Evolutionary conservation across 1,284 basidiomycete species (phyloP).

Genomic region (Cystobasidium pallidum): DNA sequence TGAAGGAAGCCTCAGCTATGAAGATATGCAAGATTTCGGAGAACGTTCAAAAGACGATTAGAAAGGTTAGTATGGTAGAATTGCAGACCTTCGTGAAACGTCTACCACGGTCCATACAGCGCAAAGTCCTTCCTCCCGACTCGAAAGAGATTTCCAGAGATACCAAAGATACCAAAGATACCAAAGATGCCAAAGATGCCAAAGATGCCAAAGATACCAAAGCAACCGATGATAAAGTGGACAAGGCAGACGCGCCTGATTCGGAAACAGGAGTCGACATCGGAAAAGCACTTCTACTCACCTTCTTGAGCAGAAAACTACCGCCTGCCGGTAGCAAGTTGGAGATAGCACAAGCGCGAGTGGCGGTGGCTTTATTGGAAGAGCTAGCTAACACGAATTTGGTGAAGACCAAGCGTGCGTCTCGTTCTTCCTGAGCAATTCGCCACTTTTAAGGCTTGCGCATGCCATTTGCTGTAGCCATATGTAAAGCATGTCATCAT

Average conservation of each 20-base stretch:
- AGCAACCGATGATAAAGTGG: not conserved
- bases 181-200: not conserved
- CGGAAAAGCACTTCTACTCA: constrained; percentile 19
- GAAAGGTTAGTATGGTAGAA: not conserved
- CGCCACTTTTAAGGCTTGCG: not conserved
- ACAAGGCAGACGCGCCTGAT: not conserved
- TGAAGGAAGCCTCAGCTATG: constrained; percentile 1
- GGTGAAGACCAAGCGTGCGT: not conserved
- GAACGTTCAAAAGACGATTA: not conserved
- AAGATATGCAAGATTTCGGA: constrained; percentile 3
- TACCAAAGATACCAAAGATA: not conserved
- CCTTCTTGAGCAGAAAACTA: constrained; percentile 30
- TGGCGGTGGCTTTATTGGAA: constrained; percentile 1
- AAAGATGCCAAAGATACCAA: not conserved
- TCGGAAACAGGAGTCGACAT: not conserved
- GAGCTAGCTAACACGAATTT: not conserved
- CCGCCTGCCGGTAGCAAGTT: constrained; percentile 28
- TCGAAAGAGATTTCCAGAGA: not conserved
- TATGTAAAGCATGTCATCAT: too few species aligned
- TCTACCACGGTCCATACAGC: constrained; percentile 37
- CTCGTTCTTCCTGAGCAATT: too few species aligned
- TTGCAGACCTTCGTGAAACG: constrained; percentile 22
- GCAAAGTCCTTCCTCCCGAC: not conserved
- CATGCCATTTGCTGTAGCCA: too few species aligned
- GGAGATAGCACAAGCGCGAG: constrained; percentile 29